Evolutionary conservation across 345 rosid species (phyloP).

Genomic region (Rubroshorea leprosula): DNA sequence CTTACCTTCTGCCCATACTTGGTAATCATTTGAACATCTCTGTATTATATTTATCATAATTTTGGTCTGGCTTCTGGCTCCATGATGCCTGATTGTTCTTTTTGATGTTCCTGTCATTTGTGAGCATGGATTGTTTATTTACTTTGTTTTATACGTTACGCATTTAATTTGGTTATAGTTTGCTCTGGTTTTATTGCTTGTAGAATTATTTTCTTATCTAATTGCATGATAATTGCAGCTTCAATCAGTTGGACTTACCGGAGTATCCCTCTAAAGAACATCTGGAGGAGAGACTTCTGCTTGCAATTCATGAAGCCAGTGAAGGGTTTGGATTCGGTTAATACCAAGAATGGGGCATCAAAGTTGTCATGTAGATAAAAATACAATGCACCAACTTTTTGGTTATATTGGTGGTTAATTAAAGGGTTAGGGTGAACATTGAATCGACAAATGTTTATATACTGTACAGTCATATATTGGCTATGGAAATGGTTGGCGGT

Average conservation of each 20-base stretch:
- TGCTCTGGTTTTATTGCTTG: too few species aligned
- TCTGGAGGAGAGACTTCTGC: conserved; percentile 80
- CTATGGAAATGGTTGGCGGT: conserved; percentile 44
- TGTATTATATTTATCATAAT: background rate
- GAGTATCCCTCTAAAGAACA: conserved; percentile 93
- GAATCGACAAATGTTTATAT: conserved; percentile 32
- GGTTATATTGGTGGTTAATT: conserved; percentile 22
- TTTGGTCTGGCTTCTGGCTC: too few species aligned
- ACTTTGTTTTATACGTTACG: too few species aligned
- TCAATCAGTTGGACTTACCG: conserved; percentile 93
- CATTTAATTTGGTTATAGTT: background rate
- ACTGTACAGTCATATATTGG: conserved; percentile 26
- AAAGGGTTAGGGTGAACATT: conserved; percentile 18
- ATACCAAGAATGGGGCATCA: conserved; percentile 6
- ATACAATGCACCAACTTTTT: conserved; percentile 13
- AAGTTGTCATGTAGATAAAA: conserved; percentile 32
- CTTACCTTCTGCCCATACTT: conserved; percentile 96
- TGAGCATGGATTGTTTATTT: too few species aligned
- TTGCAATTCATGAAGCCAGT: conserved; percentile 91
- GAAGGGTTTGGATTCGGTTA: conserved; percentile 97
- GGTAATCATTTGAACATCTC: conserved; percentile 33
- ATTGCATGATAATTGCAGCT: conserved; percentile 43
- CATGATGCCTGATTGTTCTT: too few species aligned
- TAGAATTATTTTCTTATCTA: background rate
- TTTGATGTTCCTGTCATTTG: too few species aligned